Base-by-base conservation (phyloP, 257 asterid species). In the Orobanche coerulescens region DNA sequence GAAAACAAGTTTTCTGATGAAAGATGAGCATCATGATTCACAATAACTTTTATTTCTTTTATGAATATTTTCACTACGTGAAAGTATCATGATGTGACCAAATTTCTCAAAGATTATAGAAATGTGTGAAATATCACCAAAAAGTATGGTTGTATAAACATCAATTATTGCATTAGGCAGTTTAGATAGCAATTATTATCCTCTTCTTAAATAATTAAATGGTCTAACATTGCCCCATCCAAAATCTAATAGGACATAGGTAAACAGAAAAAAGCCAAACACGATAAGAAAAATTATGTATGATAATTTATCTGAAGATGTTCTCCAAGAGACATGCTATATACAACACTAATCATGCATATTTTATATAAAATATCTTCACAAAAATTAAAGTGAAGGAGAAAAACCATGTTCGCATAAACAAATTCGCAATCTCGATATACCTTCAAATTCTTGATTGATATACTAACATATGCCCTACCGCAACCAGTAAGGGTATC, bases 81-180 rank as follows among this genome's bases (percentile, higher is more conserved):
- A 11, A 56, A 14, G 6, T 40, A 16, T 16, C 42, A 19, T 28
- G 64, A 53, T 30, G 51, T 34, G 10, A 20, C 54, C 44, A 54
- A 43, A 55, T 46, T 34, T 67, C 55, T 14, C 16, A 36, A 58
- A 28, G 40, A 71, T 25, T 39, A 11, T 14, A 48, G 58, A 13
- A 46, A 22, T 36, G 26, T 31, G n/a, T 4, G 39, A n/a, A 39
- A 30, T 22, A 36, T 11, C 42, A 28, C 23, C 55, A 65, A 65
- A 48, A 26, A 39, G 12, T 23, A 15, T 25, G 40, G 64, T 61
- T 58, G 34, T 61, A 14, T 47, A 68, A 63, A 31, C 16, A 51
- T 46, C 10, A 46, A 64, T 14, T 16, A 43, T 4, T 47, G 39
- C 43, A 37, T 14, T 34, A 6, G 68, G 57, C 33, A 20, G n/a